Conservation (phyloP, 179 eudicot species). For the Beta corolliflora region DNA sequence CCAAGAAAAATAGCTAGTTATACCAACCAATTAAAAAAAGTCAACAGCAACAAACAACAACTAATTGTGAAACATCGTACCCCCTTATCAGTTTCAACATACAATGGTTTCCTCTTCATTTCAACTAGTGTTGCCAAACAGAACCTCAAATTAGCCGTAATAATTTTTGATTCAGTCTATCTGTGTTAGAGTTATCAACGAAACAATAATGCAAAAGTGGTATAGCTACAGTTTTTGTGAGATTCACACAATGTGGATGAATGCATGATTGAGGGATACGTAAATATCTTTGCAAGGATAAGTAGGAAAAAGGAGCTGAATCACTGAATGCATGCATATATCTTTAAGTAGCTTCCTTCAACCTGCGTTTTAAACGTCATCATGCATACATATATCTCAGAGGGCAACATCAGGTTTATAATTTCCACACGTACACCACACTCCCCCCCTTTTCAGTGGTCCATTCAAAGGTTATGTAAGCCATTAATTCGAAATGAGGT, state of each 20-base stretch:
- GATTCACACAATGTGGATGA: conserved; percentile 20
- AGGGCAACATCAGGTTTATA: conserved; percentile 21
- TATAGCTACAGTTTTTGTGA: neutral
- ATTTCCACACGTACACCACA: neutral
- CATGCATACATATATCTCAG: conserved; percentile 1
- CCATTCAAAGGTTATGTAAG: neutral
- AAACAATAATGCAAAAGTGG: conserved; percentile 4
- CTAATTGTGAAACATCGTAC: no score
- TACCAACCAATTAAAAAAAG: no score
- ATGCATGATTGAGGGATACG: conserved; percentile 36
- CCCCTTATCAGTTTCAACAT: no score
- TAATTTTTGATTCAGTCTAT: neutral
- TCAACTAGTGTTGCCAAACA: no score
- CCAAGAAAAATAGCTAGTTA: no score
- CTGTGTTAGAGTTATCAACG: neutral
- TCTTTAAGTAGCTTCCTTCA: conserved; percentile 31
- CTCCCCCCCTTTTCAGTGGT: neutral
- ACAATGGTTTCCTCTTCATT: no score
- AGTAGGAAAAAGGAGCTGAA: conserved; percentile 20
- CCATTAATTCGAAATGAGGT: neutral
- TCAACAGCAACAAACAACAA: no score
- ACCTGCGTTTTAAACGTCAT: conserved; percentile 19
- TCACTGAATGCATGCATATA: neutral
- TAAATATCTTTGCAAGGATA: conserved; percentile 36
- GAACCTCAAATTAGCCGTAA: no score